These are phyloP conservation scores for Ambrosiella cleistominuta DNA, from an alignment of 2,329 filamentous ascomycete species.

Conservation along the genomic window DNA sequence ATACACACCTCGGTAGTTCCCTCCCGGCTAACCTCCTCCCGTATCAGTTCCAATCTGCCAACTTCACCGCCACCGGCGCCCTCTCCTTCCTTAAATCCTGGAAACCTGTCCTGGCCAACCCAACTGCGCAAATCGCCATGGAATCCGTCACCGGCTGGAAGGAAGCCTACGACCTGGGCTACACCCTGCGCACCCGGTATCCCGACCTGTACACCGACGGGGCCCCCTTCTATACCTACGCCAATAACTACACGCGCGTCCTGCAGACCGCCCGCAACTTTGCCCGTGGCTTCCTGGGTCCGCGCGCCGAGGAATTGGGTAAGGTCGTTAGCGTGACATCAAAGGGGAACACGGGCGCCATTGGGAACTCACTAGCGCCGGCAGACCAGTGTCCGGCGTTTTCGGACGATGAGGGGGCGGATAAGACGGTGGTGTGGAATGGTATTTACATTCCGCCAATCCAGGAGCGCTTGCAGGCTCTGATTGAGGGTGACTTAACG, in stretches of 20 bases:
- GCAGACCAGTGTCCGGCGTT: constrained; percentile 47
- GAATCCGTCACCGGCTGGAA: constrained; percentile 45
- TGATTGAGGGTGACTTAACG: constrained; percentile 36
- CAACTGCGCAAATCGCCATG: constrained; percentile 37
- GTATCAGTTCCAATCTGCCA: constrained; percentile 31
- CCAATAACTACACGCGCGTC: constrained; percentile 47
- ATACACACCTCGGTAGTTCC: neutral
- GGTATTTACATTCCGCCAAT: constrained; percentile 35
- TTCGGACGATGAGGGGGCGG: constrained; percentile 32
- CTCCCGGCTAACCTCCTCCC: neutral
- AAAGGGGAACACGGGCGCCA: constrained; percentile 30
- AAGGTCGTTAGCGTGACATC: constrained; percentile 41
- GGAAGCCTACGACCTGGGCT: constrained; percentile 39
- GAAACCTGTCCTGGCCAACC: constrained; percentile 38
- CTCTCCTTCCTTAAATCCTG: constrained; percentile 41
- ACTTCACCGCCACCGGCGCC: constrained; percentile 34
- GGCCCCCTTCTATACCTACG: constrained; percentile 40
- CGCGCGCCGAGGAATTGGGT: constrained; percentile 33
- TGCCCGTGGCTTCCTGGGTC: constrained; percentile 41
- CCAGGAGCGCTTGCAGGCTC: constrained; percentile 32
- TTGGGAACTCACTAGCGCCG: constrained; percentile 45
- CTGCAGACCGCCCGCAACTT: constrained; percentile 46
- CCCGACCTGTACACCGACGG: constrained; percentile 32
- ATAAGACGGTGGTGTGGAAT: constrained; percentile 30
- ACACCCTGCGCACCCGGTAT: constrained; percentile 31